These are phyloP conservation scores for Schwanniomyces yamadae DNA, from an alignment of 805 yeast species.

Conservation along the genomic window DNA sequence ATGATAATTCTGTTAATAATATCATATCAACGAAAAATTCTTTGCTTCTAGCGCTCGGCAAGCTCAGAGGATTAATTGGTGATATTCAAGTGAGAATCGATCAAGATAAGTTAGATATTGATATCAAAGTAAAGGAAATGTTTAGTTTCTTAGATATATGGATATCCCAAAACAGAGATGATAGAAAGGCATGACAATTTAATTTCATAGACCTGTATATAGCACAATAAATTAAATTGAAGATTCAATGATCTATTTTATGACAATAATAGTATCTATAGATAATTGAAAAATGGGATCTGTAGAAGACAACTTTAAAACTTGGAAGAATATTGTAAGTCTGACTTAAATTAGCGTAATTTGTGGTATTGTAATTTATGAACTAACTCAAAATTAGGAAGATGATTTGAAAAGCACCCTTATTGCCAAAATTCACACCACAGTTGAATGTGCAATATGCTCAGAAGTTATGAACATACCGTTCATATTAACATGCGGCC, in stretches of 20 bases:
- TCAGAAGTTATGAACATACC: conserved; percentile 70
- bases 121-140: conserved; percentile 16
- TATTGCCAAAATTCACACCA: conserved; percentile 25
- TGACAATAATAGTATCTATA: neutral
- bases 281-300: conserved; percentile 5
- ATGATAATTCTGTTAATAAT: neutral
- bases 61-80: conserved; percentile 33
- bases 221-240: neutral
- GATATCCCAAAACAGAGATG: conserved; percentile 14
- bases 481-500: conserved; percentile 65
- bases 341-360: neutral
- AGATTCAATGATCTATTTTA: neutral
- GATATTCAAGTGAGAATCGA: conserved; percentile 32
- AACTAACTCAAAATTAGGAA: conserved; percentile 19
- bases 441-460: conserved; percentile 61
- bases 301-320: conserved; percentile 5
- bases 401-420: conserved; percentile 18
- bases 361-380: neutral
- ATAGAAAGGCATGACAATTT: conserved; percentile 8
- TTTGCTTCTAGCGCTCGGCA: conserved; percentile 5
- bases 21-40: neutral
- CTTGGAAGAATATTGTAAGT: conserved; percentile 7
- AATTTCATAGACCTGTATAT: conserved; percentile 7
- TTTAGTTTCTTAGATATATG: conserved; percentile 27
- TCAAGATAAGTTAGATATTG: conserved; percentile 30